phyloP scores from a whole-genome alignment of 192 early-diverging fungal genomes.

The Coemansia sp. region DNA sequence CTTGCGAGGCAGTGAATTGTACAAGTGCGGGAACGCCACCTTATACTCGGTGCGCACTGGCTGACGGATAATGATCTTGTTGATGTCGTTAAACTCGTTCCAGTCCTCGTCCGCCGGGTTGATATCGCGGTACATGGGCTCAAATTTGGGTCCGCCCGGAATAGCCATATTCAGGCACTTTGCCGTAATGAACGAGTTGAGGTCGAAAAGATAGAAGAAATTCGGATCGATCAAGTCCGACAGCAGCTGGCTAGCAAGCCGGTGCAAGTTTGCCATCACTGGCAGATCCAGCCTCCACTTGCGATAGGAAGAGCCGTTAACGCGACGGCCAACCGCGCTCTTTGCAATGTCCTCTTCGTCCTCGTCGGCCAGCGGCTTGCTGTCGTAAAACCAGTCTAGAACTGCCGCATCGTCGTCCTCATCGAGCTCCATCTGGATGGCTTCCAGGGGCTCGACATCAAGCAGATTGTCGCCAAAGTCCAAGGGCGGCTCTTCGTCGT shows the following conservation, averaged over 20 bases:
- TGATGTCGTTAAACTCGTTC: slow-evolving; percentile 99
- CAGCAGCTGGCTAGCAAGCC: slow-evolving; percentile 88
- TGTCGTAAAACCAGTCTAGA: slow-evolving; percentile 97
- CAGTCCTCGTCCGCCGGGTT: slow-evolving; percentile 98
- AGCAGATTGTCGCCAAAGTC: slow-evolving; percentile 99
- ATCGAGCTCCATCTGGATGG: slow-evolving; percentile 99
- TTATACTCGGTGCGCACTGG: slow-evolving; percentile 99
- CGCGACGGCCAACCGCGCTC: slow-evolving; percentile 46
- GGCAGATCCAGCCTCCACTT: slow-evolving; percentile 91
- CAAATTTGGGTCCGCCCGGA: slow-evolving; percentile 97
- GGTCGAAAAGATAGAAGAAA: slow-evolving; percentile 98
- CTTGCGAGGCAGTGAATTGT: slow-evolving; percentile 94
- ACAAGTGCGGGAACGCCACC: slow-evolving; percentile 97
- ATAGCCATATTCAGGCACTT: slow-evolving; percentile 98
- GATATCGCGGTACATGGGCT: slow-evolving; percentile 95
- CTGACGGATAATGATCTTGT: slow-evolving; percentile 99
- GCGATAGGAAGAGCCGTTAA: slow-evolving; percentile 90
- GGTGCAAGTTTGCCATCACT: slow-evolving; percentile 94
- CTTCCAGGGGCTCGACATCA: slow-evolving; percentile 97
- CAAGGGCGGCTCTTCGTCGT: slow-evolving; percentile 98
- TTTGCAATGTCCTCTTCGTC: slow-evolving; percentile 43
- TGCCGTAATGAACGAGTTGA: slow-evolving; percentile 94
- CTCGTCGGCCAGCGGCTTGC: slow-evolving; percentile 79
- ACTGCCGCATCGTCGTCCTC: slow-evolving; percentile 93
- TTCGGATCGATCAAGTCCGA: slow-evolving; percentile 95